Evolutionary conservation across 169 alveolate genomes (phyloP), one percentile per base, ranked within the genome.

Genomic region (Eimeria maxima): DNA sequence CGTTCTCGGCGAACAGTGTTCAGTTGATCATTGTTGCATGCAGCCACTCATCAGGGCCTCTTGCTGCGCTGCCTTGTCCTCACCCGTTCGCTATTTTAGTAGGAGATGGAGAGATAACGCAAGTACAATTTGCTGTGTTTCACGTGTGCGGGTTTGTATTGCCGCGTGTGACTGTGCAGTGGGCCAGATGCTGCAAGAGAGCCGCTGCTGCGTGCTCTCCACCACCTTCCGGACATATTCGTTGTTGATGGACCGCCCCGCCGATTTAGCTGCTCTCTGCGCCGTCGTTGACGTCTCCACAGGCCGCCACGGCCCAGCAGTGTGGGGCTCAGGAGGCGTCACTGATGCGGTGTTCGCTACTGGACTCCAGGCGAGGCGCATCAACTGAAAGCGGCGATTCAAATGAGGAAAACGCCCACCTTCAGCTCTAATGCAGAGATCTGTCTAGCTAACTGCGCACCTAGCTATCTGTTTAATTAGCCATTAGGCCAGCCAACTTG

Each of bases 251-350:
- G 63, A 78, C 50, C 29, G 87, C 29, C 86, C 57, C 14, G 16
- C 5, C 11, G 96, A 93, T 24, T 27, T 80, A 69, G 87, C 89
- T 11, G 96, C 89, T n/a, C 57, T 93, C n/a, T 93, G 87, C 74
- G 96, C 96, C 6, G 93, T 80, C 6, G 96, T 93, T 10, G 96
- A 93, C 53, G 78, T 93, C 10, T 44, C 60, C 6, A 93, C 89
- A 33, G 96, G 96, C 50, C 63, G 74, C 47, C 96, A 93, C 44
- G 96, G 96, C 55, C 96, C 96, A 6, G 93, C 96, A n/a, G 96
- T 93, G 24, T 93, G 96, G 96, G 44, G 44, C 33, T 5, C 92
- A 11, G 92, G 76, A n/a, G 92, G 92, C 4, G 50, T n/a, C 78
- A 84, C 71, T 29, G 76, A 55, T 55, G 73, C 92, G 63, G 92